phyloP scores from a whole-genome alignment of 805 yeast genomes.

The Ogataea saltuana region DNA sequence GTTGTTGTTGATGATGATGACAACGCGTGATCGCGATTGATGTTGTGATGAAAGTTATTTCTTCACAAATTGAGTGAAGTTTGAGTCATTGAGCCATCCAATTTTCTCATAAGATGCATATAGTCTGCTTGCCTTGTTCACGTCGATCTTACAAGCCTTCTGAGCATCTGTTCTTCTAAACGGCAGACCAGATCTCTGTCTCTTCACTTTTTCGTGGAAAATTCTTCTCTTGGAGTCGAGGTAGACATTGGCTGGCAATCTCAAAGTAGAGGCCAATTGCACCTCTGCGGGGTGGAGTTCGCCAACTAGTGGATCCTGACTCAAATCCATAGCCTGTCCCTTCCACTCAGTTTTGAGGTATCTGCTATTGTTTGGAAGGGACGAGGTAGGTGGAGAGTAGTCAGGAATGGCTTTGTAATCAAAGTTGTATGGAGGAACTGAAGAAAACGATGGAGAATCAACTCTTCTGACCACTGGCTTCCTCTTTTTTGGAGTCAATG shows the following conservation, averaged over 20 bases:
- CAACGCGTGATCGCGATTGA: too few relatives aligned
- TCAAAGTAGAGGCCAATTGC: conserved; percentile 78
- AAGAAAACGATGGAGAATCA: conserved; percentile 31
- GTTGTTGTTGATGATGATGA: background rate
- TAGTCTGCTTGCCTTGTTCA: conserved; percentile 89
- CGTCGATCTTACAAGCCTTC: conserved; percentile 96
- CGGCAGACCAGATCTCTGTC: conserved; percentile 67
- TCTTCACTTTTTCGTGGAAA: conserved; percentile 83
- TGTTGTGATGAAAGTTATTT: conserved; percentile 7
- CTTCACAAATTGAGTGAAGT: conserved; percentile 44
- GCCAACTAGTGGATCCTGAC: conserved; percentile 68
- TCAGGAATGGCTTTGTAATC: conserved; percentile 78
- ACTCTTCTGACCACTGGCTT: conserved; percentile 32
- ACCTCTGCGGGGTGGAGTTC: conserved; percentile 92
- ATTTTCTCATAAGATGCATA: conserved; percentile 89
- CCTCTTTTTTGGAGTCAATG: conserved; percentile 40
- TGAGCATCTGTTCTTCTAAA: conserved; percentile 97
- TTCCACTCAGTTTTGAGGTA: conserved; percentile 94
- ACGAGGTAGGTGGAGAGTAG: conserved; percentile 68
- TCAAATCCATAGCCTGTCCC: conserved; percentile 94
- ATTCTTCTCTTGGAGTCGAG: conserved; percentile 78
- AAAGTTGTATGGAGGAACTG: conserved; percentile 50
- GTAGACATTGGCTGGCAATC: conserved; percentile 86
- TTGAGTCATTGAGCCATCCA: conserved; percentile 85
- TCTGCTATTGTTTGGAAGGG: conserved; percentile 69